Base-by-base conservation (phyloP, 2,329 filamentous ascomycete species). In the Dendrostoma leiphaemia region DNA sequence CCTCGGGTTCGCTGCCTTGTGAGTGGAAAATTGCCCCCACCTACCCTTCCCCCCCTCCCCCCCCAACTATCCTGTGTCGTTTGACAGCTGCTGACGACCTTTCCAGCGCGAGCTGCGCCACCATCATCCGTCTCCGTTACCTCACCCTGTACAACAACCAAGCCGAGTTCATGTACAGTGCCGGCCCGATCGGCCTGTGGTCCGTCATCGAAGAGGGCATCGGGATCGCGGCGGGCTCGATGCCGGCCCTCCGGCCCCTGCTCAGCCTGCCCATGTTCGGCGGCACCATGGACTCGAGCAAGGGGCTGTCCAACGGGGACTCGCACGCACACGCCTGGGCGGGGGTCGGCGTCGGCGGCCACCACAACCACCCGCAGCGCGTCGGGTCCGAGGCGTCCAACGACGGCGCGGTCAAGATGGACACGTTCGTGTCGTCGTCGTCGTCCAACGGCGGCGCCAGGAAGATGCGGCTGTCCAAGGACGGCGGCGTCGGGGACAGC, bases 201-300 rank as follows among this genome's bases (percentile, higher is more conserved):
- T 75, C 74, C 3, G 69, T 77, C 29, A 68, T 77, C 23, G 77
- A 79, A 57, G 74, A 75, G 31, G 77, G 74, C 9, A 75, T 74
- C 17, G 77, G 77, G 17, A 77, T 81, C 57, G 69, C 74, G 7
- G 75, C 78, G 12, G 76, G 74, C 3, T 77, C 74, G 7, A 65
- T 75, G 34, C 73, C 74, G 7, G 71, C 74, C 4, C 68, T 78
- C 2, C 74, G 76, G 0, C 75, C 75, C 1, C 62, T 79, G 7
- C 67, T 78, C 49, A 62, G 63, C 48, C 54, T 68, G 32, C 59
- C 65, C 7, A 51, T 62, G 37, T 46, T 69, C 47, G 55, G 57
- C 7, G 58, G 57, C 15, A 26, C 48, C 9, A 19, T 13, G 2
- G 32, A 41, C 13, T 12, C 13, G 34, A 29, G 9, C 29, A 32